Evolutionary conservation across 1,284 basidiomycete species (phyloP), one percentile per base, ranked within the genome.

Genomic region (Rhodotorula sp.): DNA sequence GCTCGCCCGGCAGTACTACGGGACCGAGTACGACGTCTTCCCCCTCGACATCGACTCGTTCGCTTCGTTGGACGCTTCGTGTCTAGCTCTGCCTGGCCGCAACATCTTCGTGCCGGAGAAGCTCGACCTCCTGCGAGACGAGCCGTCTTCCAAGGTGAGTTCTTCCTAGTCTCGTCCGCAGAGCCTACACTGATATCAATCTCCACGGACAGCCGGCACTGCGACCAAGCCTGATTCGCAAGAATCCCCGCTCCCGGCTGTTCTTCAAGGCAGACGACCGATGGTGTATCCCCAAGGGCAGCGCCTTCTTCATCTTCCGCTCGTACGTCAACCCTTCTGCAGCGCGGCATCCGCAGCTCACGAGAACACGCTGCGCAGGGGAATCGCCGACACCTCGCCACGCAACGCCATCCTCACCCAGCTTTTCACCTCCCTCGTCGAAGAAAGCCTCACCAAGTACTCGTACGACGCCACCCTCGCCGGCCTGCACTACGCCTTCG

Each of bases 251-350:
- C 31, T 89, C 88, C 2, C 84, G 87, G 24, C 80, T 96, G 15
- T 97, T 92, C 91, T 86, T 92, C 82, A 96, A 97, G 83, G 92
- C 92, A 77, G 94, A 97, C 79, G 93, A 96, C 80, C 87, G 84
- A 65, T 96, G 94, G 82, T 94, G 91, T 89, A 86, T 94, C 20
- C 94, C 94, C 58, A 54, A 59, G 31, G 59, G 64, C 55, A 53
- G 52, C n/a, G 59, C 62, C 20, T 73, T 59, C 56, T 57, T 73
- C 59, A 16, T 67, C 1, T 26, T 74, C n/a, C 59, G 59, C 8
- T 65, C 70, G 72, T 71, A 20, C 40, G 69, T 37, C 6, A 31
- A 56, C 24, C 47, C 28, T 22, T 18, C 40, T 44, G 13, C n/a
- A 47, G 20, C 30, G 31, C 16, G 47, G 22, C 24, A 4, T 40